Percentiles rank a stretch among this genome's conserved stretches.
These are phyloP conservation scores for Nakazawaea wyomingensis DNA, from an alignment of 805 yeast species.

Conservation along the genomic window DNA sequence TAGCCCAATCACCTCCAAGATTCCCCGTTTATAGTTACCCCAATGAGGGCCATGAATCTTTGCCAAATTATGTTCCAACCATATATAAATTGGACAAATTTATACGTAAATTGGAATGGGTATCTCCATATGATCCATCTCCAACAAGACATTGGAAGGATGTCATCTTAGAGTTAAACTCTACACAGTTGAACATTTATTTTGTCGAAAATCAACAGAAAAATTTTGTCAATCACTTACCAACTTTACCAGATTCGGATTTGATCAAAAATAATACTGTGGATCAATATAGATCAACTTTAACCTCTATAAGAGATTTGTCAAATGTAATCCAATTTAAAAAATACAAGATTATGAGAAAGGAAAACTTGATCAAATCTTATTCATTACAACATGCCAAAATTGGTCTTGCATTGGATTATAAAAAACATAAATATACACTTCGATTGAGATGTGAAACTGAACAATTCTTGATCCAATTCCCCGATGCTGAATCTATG, in stretches of 20 bases:
- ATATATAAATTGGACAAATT: constrained; percentile 54
- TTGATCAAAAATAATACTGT: constrained; percentile 17
- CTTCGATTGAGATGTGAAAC: constrained; percentile 76
- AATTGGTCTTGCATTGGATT: constrained; percentile 83
- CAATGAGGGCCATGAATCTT: constrained; percentile 30
- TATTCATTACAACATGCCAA: constrained; percentile 81
- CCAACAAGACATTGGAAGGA: constrained; percentile 66
- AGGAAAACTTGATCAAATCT: constrained; percentile 44
- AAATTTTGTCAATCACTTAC: constrained; percentile 5
- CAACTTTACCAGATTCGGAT: constrained; percentile 19
- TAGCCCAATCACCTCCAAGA: constrained; percentile 31
- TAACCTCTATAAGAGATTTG: constrained; percentile 25
- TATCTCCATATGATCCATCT: constrained; percentile 71
- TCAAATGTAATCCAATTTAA: constrained; percentile 18
- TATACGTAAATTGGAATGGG: constrained; percentile 67
- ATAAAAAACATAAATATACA: constrained; percentile 62
- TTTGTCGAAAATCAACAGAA: constrained; percentile 26
- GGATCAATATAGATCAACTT: constrained; percentile 20
- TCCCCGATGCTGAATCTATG: constrained; percentile 56
- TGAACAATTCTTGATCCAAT: constrained; percentile 72
- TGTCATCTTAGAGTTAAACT: constrained; percentile 68
- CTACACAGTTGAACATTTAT: constrained; percentile 79
- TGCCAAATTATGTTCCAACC: constrained; percentile 67
- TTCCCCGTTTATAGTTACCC: constrained; percentile 27
- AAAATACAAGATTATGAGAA: constrained; percentile 23